These are phyloP conservation scores for Tuber umbilicatum DNA, from an alignment of 495 filamentous ascomycete genomes.

Conservation along the genomic window DNA sequence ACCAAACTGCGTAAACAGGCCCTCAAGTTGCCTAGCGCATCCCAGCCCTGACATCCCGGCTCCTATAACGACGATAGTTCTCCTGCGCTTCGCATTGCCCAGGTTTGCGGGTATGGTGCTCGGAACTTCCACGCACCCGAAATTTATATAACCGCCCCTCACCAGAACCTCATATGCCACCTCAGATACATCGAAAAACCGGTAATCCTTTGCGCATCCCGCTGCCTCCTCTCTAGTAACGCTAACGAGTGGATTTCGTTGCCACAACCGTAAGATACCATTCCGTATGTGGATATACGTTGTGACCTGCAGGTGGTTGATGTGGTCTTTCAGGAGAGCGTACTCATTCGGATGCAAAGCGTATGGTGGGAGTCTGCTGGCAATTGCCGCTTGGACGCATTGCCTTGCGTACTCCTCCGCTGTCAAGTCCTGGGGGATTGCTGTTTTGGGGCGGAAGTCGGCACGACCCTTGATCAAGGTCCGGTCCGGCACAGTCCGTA, in stretches of 20 bases:
- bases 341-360: conserved; percentile 83
- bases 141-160: conserved; percentile 91
- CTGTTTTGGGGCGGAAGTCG: conserved; percentile 63
- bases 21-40: conserved; percentile 84
- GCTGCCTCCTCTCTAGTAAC: conserved; percentile 83
- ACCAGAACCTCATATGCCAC: conserved; percentile 90
- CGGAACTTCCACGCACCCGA: conserved; percentile 74
- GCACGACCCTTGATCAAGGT: conserved; percentile 39
- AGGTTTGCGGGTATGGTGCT: conserved; percentile 39
- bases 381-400: conserved; percentile 78
- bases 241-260: conserved; percentile 76
- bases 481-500: conserved; percentile 40
- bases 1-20: conserved; percentile 68
- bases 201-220: conserved; percentile 80
- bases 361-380: conserved; percentile 83
- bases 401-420: conserved; percentile 75
- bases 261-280: conserved; percentile 86
- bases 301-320: conserved; percentile 84
- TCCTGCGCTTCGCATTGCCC: conserved; percentile 41
- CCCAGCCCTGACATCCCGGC: conserved; percentile 89
- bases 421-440: conserved; percentile 69
- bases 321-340: conserved; percentile 64
- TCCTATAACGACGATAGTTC: conserved; percentile 80
- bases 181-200: conserved; percentile 85
- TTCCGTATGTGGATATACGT: conserved; percentile 97